phyloP scores from a whole-genome alignment of 2,329 filamentous ascomycete species.

The Penicillium crustosum region DNA sequence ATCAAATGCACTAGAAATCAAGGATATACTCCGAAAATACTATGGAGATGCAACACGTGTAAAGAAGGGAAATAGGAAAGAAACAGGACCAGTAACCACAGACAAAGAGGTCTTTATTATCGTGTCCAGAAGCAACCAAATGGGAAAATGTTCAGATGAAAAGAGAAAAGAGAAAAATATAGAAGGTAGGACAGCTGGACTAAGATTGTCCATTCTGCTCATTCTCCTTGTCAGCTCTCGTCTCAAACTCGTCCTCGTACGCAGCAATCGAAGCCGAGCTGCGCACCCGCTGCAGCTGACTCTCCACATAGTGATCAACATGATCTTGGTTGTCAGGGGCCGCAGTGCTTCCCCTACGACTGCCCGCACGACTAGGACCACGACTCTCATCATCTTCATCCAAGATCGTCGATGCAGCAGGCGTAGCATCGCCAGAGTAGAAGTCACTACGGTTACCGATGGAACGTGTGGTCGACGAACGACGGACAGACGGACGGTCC shows the following conservation, averaged over 20 bases:
- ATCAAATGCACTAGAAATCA: slow-evolving; percentile 1
- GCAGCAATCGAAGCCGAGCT: slow-evolving; percentile 54
- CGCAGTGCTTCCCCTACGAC: slow-evolving; percentile 42
- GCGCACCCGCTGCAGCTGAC: slow-evolving; percentile 73
- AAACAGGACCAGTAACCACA: background rate
- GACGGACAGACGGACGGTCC: slow-evolving; percentile 61
- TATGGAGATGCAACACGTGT: slow-evolving; percentile 5
- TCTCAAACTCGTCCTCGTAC: slow-evolving; percentile 63
- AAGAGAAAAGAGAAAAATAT: background rate
- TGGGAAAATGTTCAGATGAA: background rate
- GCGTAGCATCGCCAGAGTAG: slow-evolving; percentile 42
- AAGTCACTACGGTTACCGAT: slow-evolving; percentile 84
- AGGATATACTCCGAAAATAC: background rate
- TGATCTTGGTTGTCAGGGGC: slow-evolving; percentile 59
- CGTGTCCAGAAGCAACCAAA: background rate
- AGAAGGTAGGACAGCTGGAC: background rate
- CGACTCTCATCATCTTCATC: slow-evolving; percentile 38
- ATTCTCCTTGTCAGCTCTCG: slow-evolving; percentile 50
- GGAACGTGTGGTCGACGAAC: slow-evolving; percentile 78
- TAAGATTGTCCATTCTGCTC: slow-evolving; percentile 15
- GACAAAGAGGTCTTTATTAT: background rate
- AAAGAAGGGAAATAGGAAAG: background rate
- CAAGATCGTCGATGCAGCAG: slow-evolving; percentile 32
- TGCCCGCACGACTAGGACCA: slow-evolving; percentile 22
- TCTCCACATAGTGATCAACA: slow-evolving; percentile 76